Conservation (phyloP, 73 alveolate species). For the Paraurostyla sp. region DNA sequence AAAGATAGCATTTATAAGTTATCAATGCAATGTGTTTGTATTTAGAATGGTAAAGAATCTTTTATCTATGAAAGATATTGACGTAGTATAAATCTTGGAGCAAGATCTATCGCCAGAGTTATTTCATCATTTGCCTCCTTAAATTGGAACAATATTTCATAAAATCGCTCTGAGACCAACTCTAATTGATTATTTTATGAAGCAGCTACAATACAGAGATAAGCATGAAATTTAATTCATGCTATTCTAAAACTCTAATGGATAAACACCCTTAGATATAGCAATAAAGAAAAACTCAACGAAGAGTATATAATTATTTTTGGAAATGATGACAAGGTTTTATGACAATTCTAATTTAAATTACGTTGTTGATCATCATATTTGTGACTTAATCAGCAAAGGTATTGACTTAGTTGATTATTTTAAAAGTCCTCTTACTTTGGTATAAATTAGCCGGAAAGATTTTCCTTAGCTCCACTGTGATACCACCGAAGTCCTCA, state of each 20-base stretch:
- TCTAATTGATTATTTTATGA: neutral
- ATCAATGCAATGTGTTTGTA: neutral
- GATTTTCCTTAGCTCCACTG: neutral
- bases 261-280: constrained; percentile 17
- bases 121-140: neutral
- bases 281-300: neutral
- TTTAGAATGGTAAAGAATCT: neutral
- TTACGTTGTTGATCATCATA: neutral
- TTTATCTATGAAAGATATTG: neutral
- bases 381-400: neutral
- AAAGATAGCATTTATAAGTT: neutral
- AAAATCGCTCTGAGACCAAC: constrained; percentile 17
- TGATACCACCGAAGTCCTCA: neutral
- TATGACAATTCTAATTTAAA: constrained; percentile 6
- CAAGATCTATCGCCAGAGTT: neutral
- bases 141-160: neutral
- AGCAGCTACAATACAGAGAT: neutral
- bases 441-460: neutral
- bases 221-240: neutral
- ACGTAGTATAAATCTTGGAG: neutral
- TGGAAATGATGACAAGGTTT: neutral
- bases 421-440: neutral
- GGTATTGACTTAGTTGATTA: neutral
- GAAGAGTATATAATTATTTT: neutral
- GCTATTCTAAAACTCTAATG: neutral